Evolutionary conservation across 495 filamentous ascomycete genomes (phyloP).

Genomic region (Talaromyces wortmannii): DNA sequence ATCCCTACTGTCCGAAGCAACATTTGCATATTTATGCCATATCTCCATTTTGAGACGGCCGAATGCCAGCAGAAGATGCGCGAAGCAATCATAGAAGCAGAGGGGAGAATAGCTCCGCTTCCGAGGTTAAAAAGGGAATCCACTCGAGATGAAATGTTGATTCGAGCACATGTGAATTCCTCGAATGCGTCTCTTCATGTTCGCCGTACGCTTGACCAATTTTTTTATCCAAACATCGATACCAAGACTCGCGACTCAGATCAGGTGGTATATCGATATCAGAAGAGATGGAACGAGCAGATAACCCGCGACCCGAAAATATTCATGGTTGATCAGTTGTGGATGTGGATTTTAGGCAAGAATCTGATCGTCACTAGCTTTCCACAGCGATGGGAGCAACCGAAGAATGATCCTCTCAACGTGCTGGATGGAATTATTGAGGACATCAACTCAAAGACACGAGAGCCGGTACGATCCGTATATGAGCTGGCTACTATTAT

Average conservation of each 20-base stretch:
- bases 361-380: constrained; percentile 62
- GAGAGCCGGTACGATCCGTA: constrained; percentile 53
- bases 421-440: constrained; percentile 60
- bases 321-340: constrained; percentile 71
- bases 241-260: constrained; percentile 58
- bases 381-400: constrained; percentile 63
- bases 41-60: constrained; percentile 60
- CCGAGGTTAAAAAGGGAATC: constrained; percentile 16
- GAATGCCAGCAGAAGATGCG: constrained; percentile 52
- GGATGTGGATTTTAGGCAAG: constrained; percentile 64
- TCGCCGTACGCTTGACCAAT: constrained; percentile 64
- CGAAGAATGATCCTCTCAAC: constrained; percentile 58
- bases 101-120: constrained; percentile 20
- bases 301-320: constrained; percentile 51
- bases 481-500: constrained; percentile 63
- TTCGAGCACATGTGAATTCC: constrained; percentile 51
- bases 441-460: constrained; percentile 62
- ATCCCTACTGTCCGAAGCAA: constrained; percentile 24
- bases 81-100: constrained; percentile 46
- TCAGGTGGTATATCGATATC: constrained; percentile 66
- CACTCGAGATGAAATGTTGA: constrained; percentile 55
- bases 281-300: constrained; percentile 14
- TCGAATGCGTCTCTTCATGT: constrained; percentile 55
- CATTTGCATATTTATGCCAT: constrained; percentile 63
- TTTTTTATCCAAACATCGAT: constrained; percentile 66